Base-by-base conservation (phyloP, 2,329 filamentous ascomycete species). In the Coniochaeta prunicola region DNA sequence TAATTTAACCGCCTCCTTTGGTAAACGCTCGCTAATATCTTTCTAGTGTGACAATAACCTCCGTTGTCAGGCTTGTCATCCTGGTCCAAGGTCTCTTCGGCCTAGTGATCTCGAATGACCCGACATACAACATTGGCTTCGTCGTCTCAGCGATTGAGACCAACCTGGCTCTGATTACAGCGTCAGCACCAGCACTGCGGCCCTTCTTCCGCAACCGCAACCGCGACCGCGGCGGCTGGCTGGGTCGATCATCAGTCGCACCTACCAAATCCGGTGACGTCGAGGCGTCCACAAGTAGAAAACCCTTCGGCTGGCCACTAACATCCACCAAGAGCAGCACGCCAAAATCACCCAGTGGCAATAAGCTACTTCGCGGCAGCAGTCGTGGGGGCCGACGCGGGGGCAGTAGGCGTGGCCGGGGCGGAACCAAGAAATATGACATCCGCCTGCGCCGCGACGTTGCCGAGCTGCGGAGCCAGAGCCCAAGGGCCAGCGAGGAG, bases 131-230 rank as follows among this genome's bases (percentile, higher is more conserved):
- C 61, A 66, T 74, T 33, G 68, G 71, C 54, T 74, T 74, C 61
- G 65, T 71, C 59, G 71, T 68, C 15, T 73, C 71, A 1, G 69
- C 66, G 30, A 69, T 75, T 54, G 76, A 77, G 66, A 73, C 71
- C 28, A 76, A 76, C 64, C 69, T 75, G 10, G 74, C 73, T 19
- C 66, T 77, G 48, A 72, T 76, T 59, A 76, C 74, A 21, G 74
- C 74, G 38, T 76, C 74, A 7, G 74, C 73, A 0, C 75, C 75
- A 6, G 71, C 74, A 0, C 62, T 77, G 19, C 68, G 73, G 34
- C 73, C 74, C n/a, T 67, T 77, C 26, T 64, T 75, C 56, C 67
- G 71, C 28, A 58, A 62, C 56, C 67, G 71, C 28, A 58, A 62
- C 5, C 60, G 65, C 17, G 65, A 66, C 19, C 63, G 64, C 15